phyloP scores from a whole-genome alignment of 495 filamentous ascomycete genomes.

The Xylaria bambusicola region DNA sequence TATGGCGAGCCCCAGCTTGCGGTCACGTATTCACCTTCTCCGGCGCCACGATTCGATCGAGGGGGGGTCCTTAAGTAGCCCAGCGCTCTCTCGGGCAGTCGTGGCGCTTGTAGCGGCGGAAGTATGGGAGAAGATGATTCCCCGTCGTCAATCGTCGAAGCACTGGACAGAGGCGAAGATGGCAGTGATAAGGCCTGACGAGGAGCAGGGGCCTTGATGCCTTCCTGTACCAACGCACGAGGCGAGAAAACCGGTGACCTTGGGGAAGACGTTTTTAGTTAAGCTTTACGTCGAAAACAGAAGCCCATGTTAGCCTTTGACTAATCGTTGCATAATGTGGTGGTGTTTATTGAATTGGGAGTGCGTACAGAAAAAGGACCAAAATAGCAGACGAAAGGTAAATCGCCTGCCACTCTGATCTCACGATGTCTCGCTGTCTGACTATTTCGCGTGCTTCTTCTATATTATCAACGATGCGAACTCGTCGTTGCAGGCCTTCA shows the following conservation, averaged over 20 bases:
- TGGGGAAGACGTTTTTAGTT: conserved; percentile 54
- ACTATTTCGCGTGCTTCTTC: no score
- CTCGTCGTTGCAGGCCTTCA: conserved; percentile 15
- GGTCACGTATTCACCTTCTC: conserved; percentile 54
- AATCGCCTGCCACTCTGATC: conserved; percentile 54
- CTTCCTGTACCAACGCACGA: conserved; percentile 56
- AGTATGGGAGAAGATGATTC: conserved; percentile 54
- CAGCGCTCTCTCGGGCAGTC: conserved; percentile 47
- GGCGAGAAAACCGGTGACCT: conserved; percentile 49
- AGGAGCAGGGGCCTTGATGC: conserved; percentile 36
- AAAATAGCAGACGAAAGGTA: conserved; percentile 54
- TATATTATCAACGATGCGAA: conserved; percentile 23
- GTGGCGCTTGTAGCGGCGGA: conserved; percentile 53
- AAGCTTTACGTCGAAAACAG: conserved; percentile 21
- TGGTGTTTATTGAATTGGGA: not conserved
- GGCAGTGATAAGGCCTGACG: conserved; percentile 23
- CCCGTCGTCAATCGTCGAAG: conserved; percentile 55
- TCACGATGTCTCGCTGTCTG: conserved; percentile 28
- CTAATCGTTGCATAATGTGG: not conserved
- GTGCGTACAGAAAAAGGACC: conserved; percentile 52
- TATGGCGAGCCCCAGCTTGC: conserved; percentile 78
- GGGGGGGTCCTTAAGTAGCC: conserved; percentile 54
- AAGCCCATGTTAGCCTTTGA: conserved; percentile 14
- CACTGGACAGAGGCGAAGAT: conserved; percentile 52
- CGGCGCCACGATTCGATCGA: conserved; percentile 27